Conservation (phyloP, 2,329 filamentous ascomycete species). For the Penicillium sp. region DNA sequence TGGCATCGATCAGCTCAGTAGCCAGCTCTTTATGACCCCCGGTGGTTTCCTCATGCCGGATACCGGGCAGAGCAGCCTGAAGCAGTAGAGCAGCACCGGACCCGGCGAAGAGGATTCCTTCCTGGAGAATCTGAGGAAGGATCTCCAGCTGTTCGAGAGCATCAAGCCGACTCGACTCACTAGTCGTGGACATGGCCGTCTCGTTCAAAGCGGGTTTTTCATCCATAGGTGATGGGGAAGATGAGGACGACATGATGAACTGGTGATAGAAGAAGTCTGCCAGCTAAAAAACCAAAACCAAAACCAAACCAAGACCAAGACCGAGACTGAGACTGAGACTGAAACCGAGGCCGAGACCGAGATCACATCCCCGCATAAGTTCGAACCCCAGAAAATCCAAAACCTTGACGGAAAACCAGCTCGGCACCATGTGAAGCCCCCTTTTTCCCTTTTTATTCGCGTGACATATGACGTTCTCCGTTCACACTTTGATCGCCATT, state of each 20-base stretch:
- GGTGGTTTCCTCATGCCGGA: constrained; percentile 15
- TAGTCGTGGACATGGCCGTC: constrained; percentile 2
- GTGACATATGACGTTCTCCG: constrained; percentile 14
- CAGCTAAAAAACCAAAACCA: too few relatives aligned
- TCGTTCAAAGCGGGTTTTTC: constrained; percentile 11
- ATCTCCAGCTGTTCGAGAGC: constrained; percentile 33
- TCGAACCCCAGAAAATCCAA: constrained; percentile 2
- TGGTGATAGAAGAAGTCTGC: too few relatives aligned
- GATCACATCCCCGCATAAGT: background rate
- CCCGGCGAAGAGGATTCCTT: constrained; percentile 36
- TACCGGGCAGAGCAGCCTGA: constrained; percentile 32
- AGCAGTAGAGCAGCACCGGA: constrained; percentile 33
- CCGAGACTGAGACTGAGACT: too few relatives aligned
- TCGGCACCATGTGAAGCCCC: constrained; percentile 21
- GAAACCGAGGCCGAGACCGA: too few relatives aligned
- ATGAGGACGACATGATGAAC: constrained; percentile 17
- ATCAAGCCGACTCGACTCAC: constrained; percentile 22
- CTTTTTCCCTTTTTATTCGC: background rate
- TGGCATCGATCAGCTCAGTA: constrained; percentile 28
- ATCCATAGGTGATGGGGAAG: constrained; percentile 13
- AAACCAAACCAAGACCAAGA: too few relatives aligned
- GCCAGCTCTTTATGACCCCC: constrained; percentile 21
- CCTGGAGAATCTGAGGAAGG: constrained; percentile 34
- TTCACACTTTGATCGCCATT: constrained; percentile 22
- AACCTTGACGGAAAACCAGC: background rate